phyloP scores from a whole-genome alignment of 2,329 filamentous ascomycete genomes.

The Fusarium sp. region DNA sequence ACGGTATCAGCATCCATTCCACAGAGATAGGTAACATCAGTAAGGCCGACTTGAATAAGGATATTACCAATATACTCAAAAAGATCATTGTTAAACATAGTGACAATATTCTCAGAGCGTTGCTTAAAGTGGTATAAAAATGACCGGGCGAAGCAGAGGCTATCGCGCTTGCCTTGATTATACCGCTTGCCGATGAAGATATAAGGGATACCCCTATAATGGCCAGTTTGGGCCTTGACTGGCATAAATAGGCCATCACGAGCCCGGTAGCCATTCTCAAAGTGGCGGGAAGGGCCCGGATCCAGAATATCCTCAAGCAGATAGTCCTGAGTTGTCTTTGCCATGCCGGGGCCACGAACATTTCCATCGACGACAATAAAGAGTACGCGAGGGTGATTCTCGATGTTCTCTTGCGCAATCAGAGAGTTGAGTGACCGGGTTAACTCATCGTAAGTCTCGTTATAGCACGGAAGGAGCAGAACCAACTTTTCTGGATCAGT shows the following conservation, averaged over 20 bases:
- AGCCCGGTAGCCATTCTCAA: slow-evolving; percentile 59
- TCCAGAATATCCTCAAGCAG: slow-evolving; percentile 61
- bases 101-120: slow-evolving; percentile 56
- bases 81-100: slow-evolving; percentile 60
- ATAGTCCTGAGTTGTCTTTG: slow-evolving; percentile 61
- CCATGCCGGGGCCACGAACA: slow-evolving; percentile 60
- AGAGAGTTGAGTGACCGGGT: slow-evolving; percentile 60
- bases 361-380: slow-evolving; percentile 63
- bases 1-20: slow-evolving; percentile 64
- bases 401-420: slow-evolving; percentile 57
- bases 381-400: slow-evolving; percentile 57
- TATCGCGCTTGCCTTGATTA: slow-evolving; percentile 64
- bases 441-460: slow-evolving; percentile 60
- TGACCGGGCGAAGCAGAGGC: slow-evolving; percentile 62
- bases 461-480: slow-evolving; percentile 62
- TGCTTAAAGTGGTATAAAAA: slow-evolving; percentile 62
- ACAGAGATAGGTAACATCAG: slow-evolving; percentile 57
- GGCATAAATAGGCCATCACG: slow-evolving; percentile 62
- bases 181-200: slow-evolving; percentile 62
- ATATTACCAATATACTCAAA: slow-evolving; percentile 57
- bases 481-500: slow-evolving; percentile 59
- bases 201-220: slow-evolving; percentile 60
- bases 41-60: slow-evolving; percentile 54
- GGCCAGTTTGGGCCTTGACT: slow-evolving; percentile 57
- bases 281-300: slow-evolving; percentile 49